These are phyloP conservation scores for Bonia amplexicaulis DNA, from an alignment of 176 grass and related monocot genomes.

Conservation along the genomic window DNA sequence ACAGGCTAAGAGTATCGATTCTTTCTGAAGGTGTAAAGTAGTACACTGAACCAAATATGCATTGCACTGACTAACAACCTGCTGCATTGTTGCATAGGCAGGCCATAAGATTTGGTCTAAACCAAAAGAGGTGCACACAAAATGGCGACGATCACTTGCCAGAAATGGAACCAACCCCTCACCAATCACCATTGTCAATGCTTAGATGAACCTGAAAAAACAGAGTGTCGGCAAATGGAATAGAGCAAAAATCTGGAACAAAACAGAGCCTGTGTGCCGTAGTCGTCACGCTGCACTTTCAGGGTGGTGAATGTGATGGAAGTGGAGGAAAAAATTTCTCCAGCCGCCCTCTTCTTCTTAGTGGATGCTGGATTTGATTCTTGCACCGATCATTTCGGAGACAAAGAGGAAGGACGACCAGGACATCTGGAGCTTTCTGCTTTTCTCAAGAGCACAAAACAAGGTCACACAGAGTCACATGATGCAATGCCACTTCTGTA, in stretches of 20 bases:
- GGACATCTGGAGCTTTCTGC: conserved; percentile 1
- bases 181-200: background rate
- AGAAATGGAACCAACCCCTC: conserved; percentile 22
- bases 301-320: conserved; percentile 21
- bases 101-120: conserved; percentile 23
- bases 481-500: background rate
- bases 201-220: background rate
- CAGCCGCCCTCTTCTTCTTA: conserved; percentile 19
- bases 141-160: conserved; percentile 1
- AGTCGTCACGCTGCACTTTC: conserved; percentile 34
- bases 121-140: conserved; percentile 16
- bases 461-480: background rate
- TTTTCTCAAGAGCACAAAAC: background rate
- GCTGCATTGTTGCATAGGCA: conserved; percentile 18
- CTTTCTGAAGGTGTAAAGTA: background rate
- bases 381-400: conserved; percentile 25
- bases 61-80: background rate
- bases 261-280: background rate
- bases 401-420: conserved; percentile 1
- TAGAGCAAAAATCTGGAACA: background rate
- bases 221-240: conserved; percentile 27
- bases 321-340: conserved; percentile 19
- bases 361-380: conserved; percentile 42
- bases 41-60: conserved; percentile 15
- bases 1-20: background rate